Percentiles rank a stretch among this genome's conserved stretches.
Evolutionary conservation across 1,284 basidiomycete species (phyloP).

Genomic region (Cryptococcus maquisensis): DNA sequence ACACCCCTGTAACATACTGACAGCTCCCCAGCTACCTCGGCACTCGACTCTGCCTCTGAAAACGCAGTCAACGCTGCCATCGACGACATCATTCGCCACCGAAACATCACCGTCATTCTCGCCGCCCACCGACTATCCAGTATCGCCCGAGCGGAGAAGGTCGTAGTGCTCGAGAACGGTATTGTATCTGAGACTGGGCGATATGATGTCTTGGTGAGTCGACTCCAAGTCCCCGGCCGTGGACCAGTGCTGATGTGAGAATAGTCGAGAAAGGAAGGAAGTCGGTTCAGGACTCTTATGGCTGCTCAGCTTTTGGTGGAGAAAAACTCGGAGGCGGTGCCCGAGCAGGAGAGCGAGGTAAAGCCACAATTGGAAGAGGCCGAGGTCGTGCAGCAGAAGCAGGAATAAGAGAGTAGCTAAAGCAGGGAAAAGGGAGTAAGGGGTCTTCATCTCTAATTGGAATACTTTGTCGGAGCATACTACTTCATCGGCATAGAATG

Average conservation of each 20-base stretch:
- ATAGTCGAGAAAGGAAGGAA: slow-evolving; percentile 61
- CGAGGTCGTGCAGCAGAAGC: neutral
- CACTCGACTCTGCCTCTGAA: slow-evolving; percentile 86
- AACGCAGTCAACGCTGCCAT: slow-evolving; percentile 71
- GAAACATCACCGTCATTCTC: slow-evolving; percentile 79
- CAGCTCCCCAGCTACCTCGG: slow-evolving; percentile 50
- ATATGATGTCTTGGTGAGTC: slow-evolving; percentile 67
- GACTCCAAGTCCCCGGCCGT: neutral
- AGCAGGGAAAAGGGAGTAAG: neutral
- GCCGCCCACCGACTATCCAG: slow-evolving; percentile 83
- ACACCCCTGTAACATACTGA: neutral
- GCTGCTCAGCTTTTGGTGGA: slow-evolving; percentile 65
- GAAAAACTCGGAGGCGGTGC: slow-evolving; percentile 15
- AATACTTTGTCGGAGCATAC: no score
- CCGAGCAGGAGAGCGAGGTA: slow-evolving; percentile 1
- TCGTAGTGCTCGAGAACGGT: slow-evolving; percentile 83
- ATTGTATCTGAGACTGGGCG: slow-evolving; percentile 76
- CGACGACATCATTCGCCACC: slow-evolving; percentile 70
- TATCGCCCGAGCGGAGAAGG: slow-evolving; percentile 75
- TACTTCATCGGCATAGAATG: no score
- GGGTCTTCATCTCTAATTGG: no score
- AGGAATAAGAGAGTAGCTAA: neutral
- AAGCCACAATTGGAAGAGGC: neutral
- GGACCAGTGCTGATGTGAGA: neutral
- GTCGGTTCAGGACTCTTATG: slow-evolving; percentile 77